Base-by-base conservation (phyloP, 2,329 filamentous ascomycete species). In the Scedosporium minutisporum region DNA sequence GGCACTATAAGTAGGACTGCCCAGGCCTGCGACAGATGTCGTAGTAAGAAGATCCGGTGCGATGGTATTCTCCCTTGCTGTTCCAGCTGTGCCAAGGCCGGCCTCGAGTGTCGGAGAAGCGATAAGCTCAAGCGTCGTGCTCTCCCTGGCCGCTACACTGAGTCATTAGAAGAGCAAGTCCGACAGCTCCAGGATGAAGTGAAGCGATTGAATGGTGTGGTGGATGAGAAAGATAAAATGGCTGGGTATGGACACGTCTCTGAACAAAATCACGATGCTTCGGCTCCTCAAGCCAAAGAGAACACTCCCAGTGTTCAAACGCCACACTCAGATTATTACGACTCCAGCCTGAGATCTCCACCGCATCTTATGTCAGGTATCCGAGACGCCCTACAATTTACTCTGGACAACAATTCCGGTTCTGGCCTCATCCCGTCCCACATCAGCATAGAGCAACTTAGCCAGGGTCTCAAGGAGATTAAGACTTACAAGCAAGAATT, bases 201-300 rank as follows among this genome's bases (percentile, higher is more conserved):
- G 14, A 82, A 90, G 68, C 93, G 97, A 68, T 75, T 97, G 68
- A 97, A 97, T 78, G 89, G 95, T 65, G 72, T 97, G 66, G 75
- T 97, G 70, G 93, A 97, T 68, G 92, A 96, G 76, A 97, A 97
- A 79, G 95, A 97, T 69, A 93, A 97, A 78, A 97, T 97, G 80
- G 95, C 97, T 71, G 91, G 97, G 83, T 16, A 58, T 38, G 59
- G 57, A 12, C 57, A 41, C 7, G 42, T 42, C 18, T 75, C 76
- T 38, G 64, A 64, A 63, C 80, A 29, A 29, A 29, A 71, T 60
- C 77, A 71, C 66, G 79, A 78, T 65, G 69, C 66, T 65, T 71
- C 70, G n/a, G 69, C 68, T 57, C 68, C 74, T 53, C 75, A 81
- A 25, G 76, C 78, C 21, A 90, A 87, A 69, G 87, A 93, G 66